Conservation (phyloP, 768 basidiomycete genomes). For the Saitozyma podzolica region DNA sequence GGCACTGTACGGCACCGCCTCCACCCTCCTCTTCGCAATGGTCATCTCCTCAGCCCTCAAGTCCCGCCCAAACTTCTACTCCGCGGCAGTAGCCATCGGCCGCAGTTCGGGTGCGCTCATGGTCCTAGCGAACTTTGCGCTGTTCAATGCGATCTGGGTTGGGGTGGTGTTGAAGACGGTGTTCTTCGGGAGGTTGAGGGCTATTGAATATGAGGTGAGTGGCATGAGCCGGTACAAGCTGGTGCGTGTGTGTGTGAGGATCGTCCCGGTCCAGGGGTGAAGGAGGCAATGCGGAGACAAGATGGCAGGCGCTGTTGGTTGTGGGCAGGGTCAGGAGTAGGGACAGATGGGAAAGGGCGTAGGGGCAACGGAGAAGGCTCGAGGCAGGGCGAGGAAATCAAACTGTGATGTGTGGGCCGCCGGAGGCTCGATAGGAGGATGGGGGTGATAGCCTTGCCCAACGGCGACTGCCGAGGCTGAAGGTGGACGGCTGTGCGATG, state of each 20-base stretch:
- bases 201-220: constrained; percentile 87
- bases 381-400: neutral
- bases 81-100: constrained; percentile 86
- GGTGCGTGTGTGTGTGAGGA: neutral
- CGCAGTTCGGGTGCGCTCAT: constrained; percentile 89
- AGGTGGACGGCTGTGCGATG: too few species aligned
- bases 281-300: too few species aligned
- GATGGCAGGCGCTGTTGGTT: too few species aligned
- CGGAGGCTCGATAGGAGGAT: too few species aligned
- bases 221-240: neutral
- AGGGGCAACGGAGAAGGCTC: too few species aligned
- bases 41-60: constrained; percentile 64
- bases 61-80: constrained; percentile 87
- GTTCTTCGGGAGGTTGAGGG: constrained; percentile 85
- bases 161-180: constrained; percentile 78
- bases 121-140: constrained; percentile 87
- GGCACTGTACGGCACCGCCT: constrained; percentile 67
- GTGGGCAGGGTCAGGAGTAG: too few species aligned
- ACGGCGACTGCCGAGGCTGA: too few species aligned
- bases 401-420: too few species aligned
- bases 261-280: too few species aligned
- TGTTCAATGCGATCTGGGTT: constrained; percentile 71
- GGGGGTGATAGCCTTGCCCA: too few species aligned
- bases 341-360: too few species aligned
- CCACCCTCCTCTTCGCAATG: constrained; percentile 67